Conservation (phyloP, 2,329 filamentous ascomycete species). For the Talaromyces marneffei region DNA sequence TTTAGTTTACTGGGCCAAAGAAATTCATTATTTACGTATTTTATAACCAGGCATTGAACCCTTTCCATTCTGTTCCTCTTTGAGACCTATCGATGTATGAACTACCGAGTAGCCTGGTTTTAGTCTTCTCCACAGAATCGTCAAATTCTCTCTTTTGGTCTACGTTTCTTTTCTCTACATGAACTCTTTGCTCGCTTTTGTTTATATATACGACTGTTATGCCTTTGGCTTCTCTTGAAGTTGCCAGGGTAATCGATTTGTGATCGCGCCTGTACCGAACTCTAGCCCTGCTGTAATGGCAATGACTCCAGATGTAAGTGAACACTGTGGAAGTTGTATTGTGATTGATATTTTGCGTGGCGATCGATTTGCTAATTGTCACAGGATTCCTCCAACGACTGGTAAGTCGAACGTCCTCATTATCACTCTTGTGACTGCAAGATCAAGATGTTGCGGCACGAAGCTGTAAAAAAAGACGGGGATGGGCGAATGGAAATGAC, state of each 20-base stretch:
- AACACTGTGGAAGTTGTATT: not conserved
- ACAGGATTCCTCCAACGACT: conserved; percentile 15
- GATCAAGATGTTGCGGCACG: too few relatives aligned
- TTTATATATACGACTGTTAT: too few relatives aligned
- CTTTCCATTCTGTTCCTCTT: not conserved
- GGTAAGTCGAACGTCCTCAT: conserved; percentile 7
- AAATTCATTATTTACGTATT: not conserved
- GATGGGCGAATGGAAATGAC: too few relatives aligned
- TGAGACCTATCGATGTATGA: not conserved
- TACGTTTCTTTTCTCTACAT: not conserved
- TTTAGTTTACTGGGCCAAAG: not conserved
- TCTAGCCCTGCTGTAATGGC: conserved; percentile 7
- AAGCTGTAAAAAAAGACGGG: too few relatives aligned
- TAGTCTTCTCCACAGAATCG: not conserved
- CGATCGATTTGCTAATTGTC: not conserved
- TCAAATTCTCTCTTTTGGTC: not conserved
- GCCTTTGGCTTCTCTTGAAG: too few relatives aligned
- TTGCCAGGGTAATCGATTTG: not conserved
- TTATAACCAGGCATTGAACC: not conserved
- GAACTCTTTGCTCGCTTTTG: not conserved
- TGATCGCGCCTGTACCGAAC: not conserved
- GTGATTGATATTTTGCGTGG: not conserved
- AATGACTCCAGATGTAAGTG: conserved; percentile 16
- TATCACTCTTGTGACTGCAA: not conserved
- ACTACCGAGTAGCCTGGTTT: not conserved